Evolutionary conservation across 2,329 filamentous ascomycete species (phyloP).

Genomic region (Venturia oleaginea): DNA sequence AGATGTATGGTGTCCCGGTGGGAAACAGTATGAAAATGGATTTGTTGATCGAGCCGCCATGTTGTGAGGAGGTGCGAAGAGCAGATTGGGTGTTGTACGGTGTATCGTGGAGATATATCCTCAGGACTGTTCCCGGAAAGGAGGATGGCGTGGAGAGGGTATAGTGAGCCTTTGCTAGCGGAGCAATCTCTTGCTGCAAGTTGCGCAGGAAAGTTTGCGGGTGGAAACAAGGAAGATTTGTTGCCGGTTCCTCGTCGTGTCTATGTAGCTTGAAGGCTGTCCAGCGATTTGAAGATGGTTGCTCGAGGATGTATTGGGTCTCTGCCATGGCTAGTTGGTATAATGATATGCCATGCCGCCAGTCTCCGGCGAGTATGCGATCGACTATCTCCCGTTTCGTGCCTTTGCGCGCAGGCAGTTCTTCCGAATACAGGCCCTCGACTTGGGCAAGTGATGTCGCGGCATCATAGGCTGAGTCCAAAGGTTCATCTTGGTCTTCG

Average conservation of each 20-base stretch:
- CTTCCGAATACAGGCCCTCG: conserved; percentile 39
- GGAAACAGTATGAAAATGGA: conserved; percentile 78
- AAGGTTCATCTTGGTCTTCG: conserved; percentile 44
- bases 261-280: conserved; percentile 40
- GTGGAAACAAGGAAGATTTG: conserved; percentile 59
- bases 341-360: conserved; percentile 46
- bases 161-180: conserved; percentile 76
- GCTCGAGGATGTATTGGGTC: conserved; percentile 44
- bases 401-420: conserved; percentile 34
- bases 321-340: conserved; percentile 48
- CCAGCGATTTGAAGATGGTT: conserved; percentile 43
- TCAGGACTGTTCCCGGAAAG: conserved; percentile 63
- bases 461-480: conserved; percentile 59
- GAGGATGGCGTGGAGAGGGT: conserved; percentile 63
- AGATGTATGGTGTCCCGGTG: conserved; percentile 67
- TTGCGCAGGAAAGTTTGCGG: conserved; percentile 70
- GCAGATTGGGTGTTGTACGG: conserved; percentile 55
- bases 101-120: conserved; percentile 70
- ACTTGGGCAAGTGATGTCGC: conserved; percentile 57
- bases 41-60: conserved; percentile 43
- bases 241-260: conserved; percentile 25
- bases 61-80: conserved; percentile 16
- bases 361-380: conserved; percentile 48
- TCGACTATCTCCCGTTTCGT: conserved; percentile 47
- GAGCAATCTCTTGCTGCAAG: conserved; percentile 64